These are phyloP conservation scores for Quercus cerris DNA, from an alignment of 306 rosid species.

Conservation along the genomic window DNA sequence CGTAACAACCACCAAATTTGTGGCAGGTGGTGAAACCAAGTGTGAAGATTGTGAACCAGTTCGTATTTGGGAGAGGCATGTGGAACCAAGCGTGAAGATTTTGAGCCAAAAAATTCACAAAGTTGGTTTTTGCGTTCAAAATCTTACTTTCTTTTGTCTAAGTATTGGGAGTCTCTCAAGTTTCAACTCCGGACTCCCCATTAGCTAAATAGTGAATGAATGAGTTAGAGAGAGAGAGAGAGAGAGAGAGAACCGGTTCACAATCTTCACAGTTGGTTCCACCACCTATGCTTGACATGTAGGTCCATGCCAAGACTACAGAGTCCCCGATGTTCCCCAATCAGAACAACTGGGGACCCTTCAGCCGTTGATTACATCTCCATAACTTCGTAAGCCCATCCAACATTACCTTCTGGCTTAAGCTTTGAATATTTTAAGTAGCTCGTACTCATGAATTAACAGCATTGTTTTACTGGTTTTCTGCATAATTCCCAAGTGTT, in stretches of 20 bases:
- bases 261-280: too few species aligned
- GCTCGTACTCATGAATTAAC: background rate
- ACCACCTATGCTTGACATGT: background rate
- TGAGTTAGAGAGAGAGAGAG: too few species aligned
- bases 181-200: too few species aligned
- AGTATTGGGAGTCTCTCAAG: too few species aligned
- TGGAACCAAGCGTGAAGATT: too few species aligned
- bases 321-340: background rate
- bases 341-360: slow-evolving; percentile 17
- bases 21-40: background rate
- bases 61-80: too few species aligned
- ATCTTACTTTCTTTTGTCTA: too few species aligned
- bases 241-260: too few species aligned
- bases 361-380: slow-evolving; percentile 37
- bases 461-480: background rate
- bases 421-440: background rate
- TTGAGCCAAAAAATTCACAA: too few species aligned
- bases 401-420: background rate
- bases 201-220: too few species aligned
- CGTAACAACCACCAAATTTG: slow-evolving; percentile 12
- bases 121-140: too few species aligned
- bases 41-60: too few species aligned
- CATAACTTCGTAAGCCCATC: slow-evolving; percentile 26
- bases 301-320: background rate
- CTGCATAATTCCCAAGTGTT: slow-evolving; percentile 9